Base-by-base conservation (phyloP, 1,139 yeast species). In the Nakaseomyces delphensis region DNA sequence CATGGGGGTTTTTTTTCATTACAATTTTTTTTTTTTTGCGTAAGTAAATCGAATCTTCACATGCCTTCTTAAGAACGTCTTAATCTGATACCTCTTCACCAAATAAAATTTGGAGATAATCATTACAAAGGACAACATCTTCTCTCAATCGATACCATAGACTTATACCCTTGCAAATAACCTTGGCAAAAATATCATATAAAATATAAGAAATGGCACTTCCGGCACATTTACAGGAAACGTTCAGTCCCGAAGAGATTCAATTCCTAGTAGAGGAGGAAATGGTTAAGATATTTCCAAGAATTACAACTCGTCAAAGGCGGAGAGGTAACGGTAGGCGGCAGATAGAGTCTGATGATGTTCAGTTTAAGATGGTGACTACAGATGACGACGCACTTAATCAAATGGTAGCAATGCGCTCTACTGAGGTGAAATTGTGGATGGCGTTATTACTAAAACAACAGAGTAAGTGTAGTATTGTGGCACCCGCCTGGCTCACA, bases 401-500 rank as follows among this genome's bases (percentile, higher is more conserved):
- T 62, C 58, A 57, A 40, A 52, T 62, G 58, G 57, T 77, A 43
- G 87, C 95, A 1, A 73, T 84, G 74, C 74, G 83, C 49, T 70
- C 91, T 44, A 76, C 74, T 25, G 69, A 74, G 39, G 79, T 91
- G 0, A 95, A 96, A 0, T 53, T 91, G 3, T 91, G 98, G 98
- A 69, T 85, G 19, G 97, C 96, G 0, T 62, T 87, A 11, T 68
- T 89, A 14, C 67, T 91, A 43, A 86, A 86, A 56, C 77, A 82
- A 38, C 97, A 91, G 60, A 81, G 79, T 40, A 81, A 89, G 52
- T 86, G 97, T 62, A 81, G 80, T 48, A 79, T 91, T 3, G 79
- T 87, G 5, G 81, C 89, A 9, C 99, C 99, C 0, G 71, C 68
- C 2, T 91, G 99, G 99, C 69, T 91, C n/a, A 73, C 71, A 13